Conservation (phyloP, 495 filamentous ascomycete species). For the Pseudevernia furfuracea region DNA sequence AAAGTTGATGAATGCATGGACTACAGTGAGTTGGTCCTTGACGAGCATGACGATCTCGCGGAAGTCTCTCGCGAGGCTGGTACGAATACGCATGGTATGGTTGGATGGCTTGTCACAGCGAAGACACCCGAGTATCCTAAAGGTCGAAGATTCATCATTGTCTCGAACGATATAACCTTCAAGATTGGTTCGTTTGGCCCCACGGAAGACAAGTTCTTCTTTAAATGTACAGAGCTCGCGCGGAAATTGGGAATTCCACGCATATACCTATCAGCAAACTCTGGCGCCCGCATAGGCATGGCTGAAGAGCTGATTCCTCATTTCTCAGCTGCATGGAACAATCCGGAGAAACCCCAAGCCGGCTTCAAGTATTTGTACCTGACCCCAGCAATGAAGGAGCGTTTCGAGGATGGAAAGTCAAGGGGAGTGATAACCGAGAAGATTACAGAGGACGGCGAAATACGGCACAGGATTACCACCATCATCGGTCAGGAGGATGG, state of each 20-base stretch:
- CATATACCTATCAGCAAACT: conserved; percentile 97
- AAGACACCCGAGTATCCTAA: conserved; percentile 95
- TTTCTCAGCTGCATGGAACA: conserved; percentile 95
- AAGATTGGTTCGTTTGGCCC: conserved; percentile 98
- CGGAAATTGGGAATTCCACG: conserved; percentile 88
- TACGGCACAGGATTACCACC: conserved; percentile 87
- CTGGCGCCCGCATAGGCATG: conserved; percentile 96
- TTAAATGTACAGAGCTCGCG: conserved; percentile 95
- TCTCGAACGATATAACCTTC: conserved; percentile 98
- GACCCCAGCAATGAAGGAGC: conserved; percentile 74
- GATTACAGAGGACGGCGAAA: conserved; percentile 78
- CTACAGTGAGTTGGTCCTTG: conserved; percentile 85
- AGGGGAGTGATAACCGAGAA: conserved; percentile 84
- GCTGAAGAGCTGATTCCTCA: conserved; percentile 95
- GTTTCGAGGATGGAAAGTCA: conserved; percentile 74
- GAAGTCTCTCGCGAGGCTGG: conserved; percentile 92
- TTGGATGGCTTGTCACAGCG: conserved; percentile 95
- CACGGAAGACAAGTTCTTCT: conserved; percentile 94
- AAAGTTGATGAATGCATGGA: conserved; percentile 86
- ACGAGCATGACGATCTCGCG: conserved; percentile 83
- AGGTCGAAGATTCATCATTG: conserved; percentile 85
- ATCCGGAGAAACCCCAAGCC: conserved; percentile 69
- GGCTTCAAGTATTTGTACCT: conserved; percentile 99
- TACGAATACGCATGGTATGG: conserved; percentile 94
- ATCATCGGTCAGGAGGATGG: conserved; percentile 93